These are phyloP conservation scores for Lojkania enalia DNA, from an alignment of 2,329 filamentous ascomycete species.

Conservation along the genomic window DNA sequence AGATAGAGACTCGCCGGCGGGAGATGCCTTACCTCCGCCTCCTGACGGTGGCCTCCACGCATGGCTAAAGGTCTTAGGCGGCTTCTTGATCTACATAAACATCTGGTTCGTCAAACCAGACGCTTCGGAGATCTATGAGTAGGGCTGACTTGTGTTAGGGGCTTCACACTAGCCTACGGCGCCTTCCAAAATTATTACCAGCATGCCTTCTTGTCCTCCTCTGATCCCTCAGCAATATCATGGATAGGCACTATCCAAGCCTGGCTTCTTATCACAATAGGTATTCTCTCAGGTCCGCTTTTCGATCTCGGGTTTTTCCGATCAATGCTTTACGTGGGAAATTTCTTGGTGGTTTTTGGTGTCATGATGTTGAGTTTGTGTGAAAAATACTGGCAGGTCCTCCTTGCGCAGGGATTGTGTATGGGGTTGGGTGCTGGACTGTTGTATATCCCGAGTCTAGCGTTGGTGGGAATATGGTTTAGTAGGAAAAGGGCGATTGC, in stretches of 20 bases:
- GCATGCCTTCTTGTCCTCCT: constrained; percentile 40
- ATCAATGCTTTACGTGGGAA: constrained; percentile 52
- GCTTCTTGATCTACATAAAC: constrained; percentile 45
- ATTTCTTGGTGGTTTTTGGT: constrained; percentile 59
- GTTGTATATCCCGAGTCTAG: constrained; percentile 43
- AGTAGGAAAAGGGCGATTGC: constrained; percentile 37
- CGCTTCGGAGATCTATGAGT: constrained; percentile 8
- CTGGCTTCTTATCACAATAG: constrained; percentile 58
- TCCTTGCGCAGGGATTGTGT: constrained; percentile 59
- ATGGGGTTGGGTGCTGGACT: constrained; percentile 45
- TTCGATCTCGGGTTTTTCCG: constrained; percentile 55
- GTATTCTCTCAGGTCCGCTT: constrained; percentile 50
- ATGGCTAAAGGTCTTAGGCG: constrained; percentile 45
- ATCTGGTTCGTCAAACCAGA: constrained; percentile 33
- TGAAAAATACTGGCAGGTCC: constrained; percentile 58
- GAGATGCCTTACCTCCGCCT: constrained; percentile 27
- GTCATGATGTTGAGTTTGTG: constrained; percentile 66
- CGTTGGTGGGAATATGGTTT: constrained; percentile 44
- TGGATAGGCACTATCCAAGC: constrained; percentile 53
- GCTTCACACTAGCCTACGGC: constrained; percentile 48
- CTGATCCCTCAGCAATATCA: constrained; percentile 44
- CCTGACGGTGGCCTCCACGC: constrained; percentile 45
- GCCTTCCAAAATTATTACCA: constrained; percentile 53
- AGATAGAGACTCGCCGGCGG: constrained; percentile 25
- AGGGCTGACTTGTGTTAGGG: constrained; percentile 29